Evolutionary conservation across 768 basidiomycete species (phyloP).

Genomic region (Mycena vitilis): DNA sequence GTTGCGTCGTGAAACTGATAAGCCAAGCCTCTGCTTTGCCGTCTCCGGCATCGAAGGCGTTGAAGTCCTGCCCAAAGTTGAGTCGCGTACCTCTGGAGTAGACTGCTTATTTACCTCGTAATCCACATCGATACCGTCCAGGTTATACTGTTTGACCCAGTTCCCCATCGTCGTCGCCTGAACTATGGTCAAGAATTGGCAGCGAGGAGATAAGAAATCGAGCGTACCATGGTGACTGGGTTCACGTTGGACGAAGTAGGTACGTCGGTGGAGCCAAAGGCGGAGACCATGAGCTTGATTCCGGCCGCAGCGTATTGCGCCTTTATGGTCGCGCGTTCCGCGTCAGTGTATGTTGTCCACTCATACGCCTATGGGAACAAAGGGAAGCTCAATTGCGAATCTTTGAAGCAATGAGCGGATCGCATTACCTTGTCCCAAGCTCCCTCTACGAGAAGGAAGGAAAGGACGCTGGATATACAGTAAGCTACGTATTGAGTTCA

Average conservation of each 20-base stretch:
- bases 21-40: constrained; percentile 48
- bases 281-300: constrained; percentile 73
- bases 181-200: constrained; percentile 36
- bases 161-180: constrained; percentile 71
- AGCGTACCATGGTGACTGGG: constrained; percentile 62
- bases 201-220: constrained; percentile 33
- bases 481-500: constrained; percentile 10
- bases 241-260: constrained; percentile 71
- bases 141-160: constrained; percentile 67
- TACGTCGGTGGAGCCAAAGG: constrained; percentile 69
- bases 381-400: neutral
- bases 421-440: constrained; percentile 66
- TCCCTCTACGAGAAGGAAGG: constrained; percentile 67
- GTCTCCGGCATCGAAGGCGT: constrained; percentile 49
- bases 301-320: constrained; percentile 67
- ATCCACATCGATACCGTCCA: constrained; percentile 84
- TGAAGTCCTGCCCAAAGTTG: constrained; percentile 57
- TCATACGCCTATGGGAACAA: constrained; percentile 52
- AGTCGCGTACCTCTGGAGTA: neutral
- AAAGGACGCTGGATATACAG: constrained; percentile 50
- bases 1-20: constrained; percentile 63
- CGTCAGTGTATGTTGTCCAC: constrained; percentile 60
- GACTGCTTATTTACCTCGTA: constrained; percentile 55
- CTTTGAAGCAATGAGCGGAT: neutral
- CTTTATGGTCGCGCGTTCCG: constrained; percentile 61